phyloP scores from a whole-genome alignment of 768 basidiomycete species.

The Mycena alexandri region DNA sequence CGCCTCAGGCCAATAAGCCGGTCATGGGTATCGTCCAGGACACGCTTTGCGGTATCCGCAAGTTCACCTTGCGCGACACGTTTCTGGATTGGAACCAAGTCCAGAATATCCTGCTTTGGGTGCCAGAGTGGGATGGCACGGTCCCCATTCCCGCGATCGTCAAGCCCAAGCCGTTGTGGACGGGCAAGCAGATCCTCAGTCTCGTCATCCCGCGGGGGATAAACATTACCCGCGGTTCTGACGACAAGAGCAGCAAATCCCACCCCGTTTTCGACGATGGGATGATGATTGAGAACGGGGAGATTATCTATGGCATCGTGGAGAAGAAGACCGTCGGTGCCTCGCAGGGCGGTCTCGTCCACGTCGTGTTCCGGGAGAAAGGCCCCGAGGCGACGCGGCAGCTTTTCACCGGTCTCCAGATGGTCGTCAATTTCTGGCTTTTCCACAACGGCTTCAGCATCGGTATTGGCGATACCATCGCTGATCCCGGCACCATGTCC shows the following conservation, averaged over 20 bases:
- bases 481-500: constrained; percentile 89
- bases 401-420: constrained; percentile 94
- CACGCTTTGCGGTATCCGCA: constrained; percentile 96
- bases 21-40: constrained; percentile 99
- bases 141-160: constrained; percentile 94
- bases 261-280: constrained; percentile 94
- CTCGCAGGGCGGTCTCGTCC: constrained; percentile 92
- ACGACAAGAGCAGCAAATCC: constrained; percentile 70
- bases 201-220: constrained; percentile 95
- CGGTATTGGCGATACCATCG: constrained; percentile 98
- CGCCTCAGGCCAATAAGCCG: constrained; percentile 99
- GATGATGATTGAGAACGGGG: constrained; percentile 96
- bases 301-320: constrained; percentile 94
- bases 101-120: constrained; percentile 98
- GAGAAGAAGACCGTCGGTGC: constrained; percentile 99
- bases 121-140: constrained; percentile 96
- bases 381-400: constrained; percentile 92
- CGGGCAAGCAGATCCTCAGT: constrained; percentile 95
- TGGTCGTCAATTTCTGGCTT: constrained; percentile 97
- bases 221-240: constrained; percentile 88
- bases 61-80: constrained; percentile 95
- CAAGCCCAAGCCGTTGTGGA: constrained; percentile 98
- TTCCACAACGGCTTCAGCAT: constrained; percentile 99
- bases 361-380: constrained; percentile 97
- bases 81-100: constrained; percentile 97